Base-by-base conservation (phyloP, 768 basidiomycete genomes). In the Austroboletus festivus region DNA sequence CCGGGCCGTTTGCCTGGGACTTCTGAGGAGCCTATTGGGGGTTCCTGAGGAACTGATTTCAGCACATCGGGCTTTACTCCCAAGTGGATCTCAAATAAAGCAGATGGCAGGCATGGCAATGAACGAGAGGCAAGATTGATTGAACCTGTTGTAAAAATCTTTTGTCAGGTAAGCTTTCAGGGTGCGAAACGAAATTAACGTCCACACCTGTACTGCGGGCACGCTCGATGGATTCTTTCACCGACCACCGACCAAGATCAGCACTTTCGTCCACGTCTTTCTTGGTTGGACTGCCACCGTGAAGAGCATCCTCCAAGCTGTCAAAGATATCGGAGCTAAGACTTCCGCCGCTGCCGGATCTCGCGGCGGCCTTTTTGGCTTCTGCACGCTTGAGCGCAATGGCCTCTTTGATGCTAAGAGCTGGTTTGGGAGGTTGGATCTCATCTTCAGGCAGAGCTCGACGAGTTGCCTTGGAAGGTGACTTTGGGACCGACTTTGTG, bases 341-440 rank as follows among this genome's bases (percentile, higher is more conserved):
- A 1, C 56, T 55, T n/a, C 52, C 53, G 62, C 63, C 19, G 56
- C 45, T 45, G 46, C 40, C 71, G 65, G 45, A 46, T 40, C 52
- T 55, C 16, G 52, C 33, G 7, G 53, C 46, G 3, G 74, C 70
- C 58, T 88, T 90, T 70, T 84, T 89, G 0, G 83, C 86, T 59
- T 89, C 85, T 0, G 89, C 87, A 37, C 89, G 75, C 52, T 80
- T 87, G 38, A 88, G 70, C 2, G 89, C 89, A 60, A 92, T 89
- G 13, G 82, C 85, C 52, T 89, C 89, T 56, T 82, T 82, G 53
- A 90, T 76, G 59, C 77, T 88, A 24, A 78, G 49, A 31, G 63
- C 54, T 34, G 38, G 1, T 44, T 67, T 73, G 15, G 70, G 55
- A 16, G 76, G 48, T 30, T 55, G 63, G 7, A 58, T 41, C 21